Base-by-base conservation (phyloP, 345 rosid species). In the Lenwebbia sp. region DNA sequence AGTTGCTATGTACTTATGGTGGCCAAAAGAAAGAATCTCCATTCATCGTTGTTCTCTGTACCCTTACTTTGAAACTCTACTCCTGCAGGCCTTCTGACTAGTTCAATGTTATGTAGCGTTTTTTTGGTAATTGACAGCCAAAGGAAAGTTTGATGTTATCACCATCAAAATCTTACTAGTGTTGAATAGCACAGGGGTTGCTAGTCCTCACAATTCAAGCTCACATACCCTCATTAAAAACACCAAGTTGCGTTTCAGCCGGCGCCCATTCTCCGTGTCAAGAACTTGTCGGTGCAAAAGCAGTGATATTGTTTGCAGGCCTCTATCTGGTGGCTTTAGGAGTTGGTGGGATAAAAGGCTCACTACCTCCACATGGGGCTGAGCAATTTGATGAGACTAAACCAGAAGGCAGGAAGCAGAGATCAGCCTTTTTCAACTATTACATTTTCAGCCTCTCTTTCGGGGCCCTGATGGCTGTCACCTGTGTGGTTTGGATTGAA, bases 281-380 rank as follows among this genome's bases (percentile, higher is more conserved):
- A 78, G 88, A 90, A 86, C 91, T 88, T 21, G 58, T 57, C 54
- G 92, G 91, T 26, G 83, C 83, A 62, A 89, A 89, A 76, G 92
- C 90, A 53, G 91, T 78, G 58, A 75, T 96, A 93, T 86, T 96
- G 58, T 96, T 93, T 82, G 87, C 87, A 37, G 98, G 98, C 87
- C 94, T 96, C 17, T 96, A 95, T 89, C 89, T 95, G 86, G 97
- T 93, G 60, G 98, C 98, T 37, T 92, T 95, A 14, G 98, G 99
- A 78, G 98, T 95, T 41, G 98, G 99, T 81, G 99, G 98, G 56
- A 95, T 95, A 86, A 96, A 95, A 91, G 99, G 99, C 47, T 95
- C 99, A 37, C 95, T 96, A 85, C 96, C 95, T 12, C 92, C 96
- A n/a, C 98, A 95, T 40, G 99, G 99, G 51, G 98, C 99, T 1